Evolutionary conservation across 2,329 filamentous ascomycete species (phyloP).

Genomic region (Geosmithia morbida): DNA sequence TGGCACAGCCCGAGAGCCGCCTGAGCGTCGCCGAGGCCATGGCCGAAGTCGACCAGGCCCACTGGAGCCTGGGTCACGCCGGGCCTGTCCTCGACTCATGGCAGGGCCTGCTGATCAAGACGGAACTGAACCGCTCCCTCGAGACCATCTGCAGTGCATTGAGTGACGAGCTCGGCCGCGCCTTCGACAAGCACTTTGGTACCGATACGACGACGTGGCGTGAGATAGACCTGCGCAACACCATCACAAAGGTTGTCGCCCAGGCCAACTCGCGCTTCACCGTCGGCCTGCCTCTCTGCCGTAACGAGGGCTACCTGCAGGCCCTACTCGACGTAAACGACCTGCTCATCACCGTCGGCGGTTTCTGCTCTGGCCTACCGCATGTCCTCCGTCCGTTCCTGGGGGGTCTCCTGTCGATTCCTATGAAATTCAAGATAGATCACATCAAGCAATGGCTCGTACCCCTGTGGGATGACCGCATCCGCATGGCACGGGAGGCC

Average conservation of each 20-base stretch:
- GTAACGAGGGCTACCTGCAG: slow-evolving; percentile 18
- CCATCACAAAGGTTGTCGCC: slow-evolving; percentile 13
- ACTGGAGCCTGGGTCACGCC: slow-evolving; percentile 20
- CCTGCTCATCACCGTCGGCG: slow-evolving; percentile 16
- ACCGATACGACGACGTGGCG: slow-evolving; percentile 17
- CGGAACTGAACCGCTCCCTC: slow-evolving; percentile 17
- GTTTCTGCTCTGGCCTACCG: slow-evolving; percentile 14
- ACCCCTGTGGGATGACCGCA: slow-evolving; percentile 9
- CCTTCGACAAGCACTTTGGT: slow-evolving; percentile 19
- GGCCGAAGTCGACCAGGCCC: slow-evolving; percentile 19
- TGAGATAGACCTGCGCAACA: slow-evolving; percentile 13
- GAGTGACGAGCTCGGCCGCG: slow-evolving; percentile 17
- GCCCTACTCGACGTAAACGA: slow-evolving; percentile 14
- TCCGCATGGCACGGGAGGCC: slow-evolving; percentile 6
- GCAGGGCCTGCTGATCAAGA: slow-evolving; percentile 19
- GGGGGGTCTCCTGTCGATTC: slow-evolving; percentile 11
- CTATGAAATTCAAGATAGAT: slow-evolving; percentile 7
- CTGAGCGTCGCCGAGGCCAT: slow-evolving; percentile 20
- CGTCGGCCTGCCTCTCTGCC: slow-evolving; percentile 15
- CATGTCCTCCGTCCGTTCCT: slow-evolving; percentile 14
- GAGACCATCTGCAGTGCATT: slow-evolving; percentile 17
- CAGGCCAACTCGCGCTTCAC: slow-evolving; percentile 16
- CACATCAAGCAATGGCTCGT: slow-evolving; percentile 12
- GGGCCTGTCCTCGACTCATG: slow-evolving; percentile 18
- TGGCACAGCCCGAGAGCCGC: slow-evolving; percentile 21